Conservation (phyloP, 23 red algal species). For the Pyropia haitanensis region DNA sequence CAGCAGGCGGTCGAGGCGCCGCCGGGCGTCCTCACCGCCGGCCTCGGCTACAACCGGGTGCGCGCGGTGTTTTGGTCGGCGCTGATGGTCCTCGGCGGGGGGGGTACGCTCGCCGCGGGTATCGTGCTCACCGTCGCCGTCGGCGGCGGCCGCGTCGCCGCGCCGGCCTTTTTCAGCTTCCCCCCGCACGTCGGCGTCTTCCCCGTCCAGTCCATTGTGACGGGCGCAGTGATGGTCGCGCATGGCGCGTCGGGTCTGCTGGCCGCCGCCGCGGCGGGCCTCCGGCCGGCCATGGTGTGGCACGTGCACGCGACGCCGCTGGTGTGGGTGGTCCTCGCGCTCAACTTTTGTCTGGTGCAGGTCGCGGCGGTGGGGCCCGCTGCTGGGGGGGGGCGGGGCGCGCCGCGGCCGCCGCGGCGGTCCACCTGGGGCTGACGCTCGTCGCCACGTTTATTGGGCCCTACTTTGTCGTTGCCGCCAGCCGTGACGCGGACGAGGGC, state of each 20-base stretch:
- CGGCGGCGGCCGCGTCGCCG: constrained; percentile 9
- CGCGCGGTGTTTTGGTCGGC: constrained; percentile 42
- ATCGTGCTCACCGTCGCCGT: constrained; percentile 17
- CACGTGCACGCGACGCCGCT: constrained; percentile 15
- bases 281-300: not conserved
- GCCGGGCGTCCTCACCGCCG: too few species aligned
- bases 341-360: constrained; percentile 48
- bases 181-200: constrained; percentile 34
- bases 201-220: constrained; percentile 29
- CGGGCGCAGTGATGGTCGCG: constrained; percentile 31
- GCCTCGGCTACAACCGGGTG: constrained; percentile 8
- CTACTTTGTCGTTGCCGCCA: constrained; percentile 40
- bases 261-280: not conserved
- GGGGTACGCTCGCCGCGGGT: constrained; percentile 32
- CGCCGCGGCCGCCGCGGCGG: not conserved
- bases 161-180: constrained; percentile 2
- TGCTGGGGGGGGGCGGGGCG: not conserved
- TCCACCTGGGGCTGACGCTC: constrained; percentile 40
- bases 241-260: constrained; percentile 6
- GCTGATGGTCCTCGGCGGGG: constrained; percentile 26
- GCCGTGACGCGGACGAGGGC: too few species aligned
- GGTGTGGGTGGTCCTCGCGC: constrained; percentile 32
- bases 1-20: constrained; percentile 8
- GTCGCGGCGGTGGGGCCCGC: not conserved
- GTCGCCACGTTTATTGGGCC: constrained; percentile 29